Conservation (phyloP, 2,329 filamentous ascomycete genomes). For the Tolypocladium amazonense region DNA sequence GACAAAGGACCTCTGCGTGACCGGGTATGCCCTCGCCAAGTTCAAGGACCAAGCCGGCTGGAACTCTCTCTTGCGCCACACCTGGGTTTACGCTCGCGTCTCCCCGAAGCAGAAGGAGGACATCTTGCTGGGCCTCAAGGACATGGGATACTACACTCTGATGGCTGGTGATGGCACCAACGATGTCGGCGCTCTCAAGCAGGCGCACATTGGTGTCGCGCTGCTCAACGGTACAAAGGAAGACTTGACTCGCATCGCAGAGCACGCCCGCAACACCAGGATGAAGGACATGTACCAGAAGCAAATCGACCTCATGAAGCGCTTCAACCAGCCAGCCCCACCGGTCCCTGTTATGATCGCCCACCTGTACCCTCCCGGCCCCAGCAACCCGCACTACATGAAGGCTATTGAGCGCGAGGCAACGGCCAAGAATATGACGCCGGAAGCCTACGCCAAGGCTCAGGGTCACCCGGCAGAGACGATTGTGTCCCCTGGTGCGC, state of each 20-base stretch:
- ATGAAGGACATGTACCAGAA: slow-evolving; percentile 99
- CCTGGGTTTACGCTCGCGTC: slow-evolving; percentile 97
- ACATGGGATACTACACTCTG: slow-evolving; percentile 92
- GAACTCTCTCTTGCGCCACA: slow-evolving; percentile 68
- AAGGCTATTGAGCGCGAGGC: slow-evolving; percentile 86
- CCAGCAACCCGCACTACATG: slow-evolving; percentile 84
- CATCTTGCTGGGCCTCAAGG: slow-evolving; percentile 91
- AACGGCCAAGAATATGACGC: slow-evolving; percentile 60
- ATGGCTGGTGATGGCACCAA: slow-evolving; percentile 99
- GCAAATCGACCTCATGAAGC: slow-evolving; percentile 80
- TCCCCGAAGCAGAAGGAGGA: slow-evolving; percentile 99
- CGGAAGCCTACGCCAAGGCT: slow-evolving; percentile 44
- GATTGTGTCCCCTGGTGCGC: slow-evolving; percentile 56
- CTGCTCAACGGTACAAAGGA: slow-evolving; percentile 90
- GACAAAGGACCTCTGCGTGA: slow-evolving; percentile 87
- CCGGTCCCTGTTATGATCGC: slow-evolving; percentile 88
- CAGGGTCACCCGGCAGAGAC: slow-evolving; percentile 48
- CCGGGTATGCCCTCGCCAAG: slow-evolving; percentile 84
- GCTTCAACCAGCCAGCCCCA: slow-evolving; percentile 90
- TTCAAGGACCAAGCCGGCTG: slow-evolving; percentile 74
- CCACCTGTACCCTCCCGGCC: slow-evolving; percentile 86
- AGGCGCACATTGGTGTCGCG: slow-evolving; percentile 93
- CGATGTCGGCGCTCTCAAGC: slow-evolving; percentile 94
- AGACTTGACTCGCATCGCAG: slow-evolving; percentile 81
- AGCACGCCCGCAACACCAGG: slow-evolving; percentile 87